Evolutionary conservation across 148 eudicot species (phyloP).

Genomic region (Nepenthes mirabilis): DNA sequence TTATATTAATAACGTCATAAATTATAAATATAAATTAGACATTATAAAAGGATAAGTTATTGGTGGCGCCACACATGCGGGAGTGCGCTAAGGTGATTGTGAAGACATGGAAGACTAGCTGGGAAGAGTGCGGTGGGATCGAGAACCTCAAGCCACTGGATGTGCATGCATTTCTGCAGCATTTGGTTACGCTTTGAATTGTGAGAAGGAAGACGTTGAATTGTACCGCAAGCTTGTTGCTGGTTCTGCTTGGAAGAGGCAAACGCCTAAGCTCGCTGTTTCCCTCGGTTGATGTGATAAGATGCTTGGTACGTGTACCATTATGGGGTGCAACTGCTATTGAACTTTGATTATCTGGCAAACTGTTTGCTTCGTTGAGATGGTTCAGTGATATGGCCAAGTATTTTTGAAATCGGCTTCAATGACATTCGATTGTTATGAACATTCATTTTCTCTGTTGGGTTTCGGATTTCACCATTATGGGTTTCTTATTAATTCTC

Average conservation of each 20-base stretch:
- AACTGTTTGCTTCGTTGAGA: no score
- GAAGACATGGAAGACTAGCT: conserved; percentile 73
- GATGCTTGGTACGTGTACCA: conserved; percentile 65
- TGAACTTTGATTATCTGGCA: background rate
- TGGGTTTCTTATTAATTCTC: no score
- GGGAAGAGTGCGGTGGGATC: conserved; percentile 79
- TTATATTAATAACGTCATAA: no score
- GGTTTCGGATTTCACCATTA: no score
- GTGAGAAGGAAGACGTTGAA: conserved; percentile 61
- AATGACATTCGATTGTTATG: no score
- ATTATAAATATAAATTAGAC: no score
- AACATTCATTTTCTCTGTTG: no score
- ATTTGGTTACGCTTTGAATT: conserved; percentile 83
- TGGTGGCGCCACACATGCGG: conserved; percentile 65
- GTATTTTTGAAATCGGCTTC: no score
- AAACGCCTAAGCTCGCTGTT: conserved; percentile 96
- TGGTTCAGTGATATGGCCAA: no score
- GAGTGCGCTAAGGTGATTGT: conserved; percentile 66
- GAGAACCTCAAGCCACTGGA: conserved; percentile 87
- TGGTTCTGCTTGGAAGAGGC: conserved; percentile 96
- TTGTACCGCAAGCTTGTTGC: conserved; percentile 83
- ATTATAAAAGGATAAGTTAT: conserved; percentile 31
- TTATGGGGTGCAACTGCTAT: background rate
- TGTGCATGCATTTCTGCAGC: conserved; percentile 90
- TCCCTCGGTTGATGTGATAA: conserved; percentile 71